phyloP scores from a whole-genome alignment of 345 rosid species.

The Syzygium aqueum region DNA sequence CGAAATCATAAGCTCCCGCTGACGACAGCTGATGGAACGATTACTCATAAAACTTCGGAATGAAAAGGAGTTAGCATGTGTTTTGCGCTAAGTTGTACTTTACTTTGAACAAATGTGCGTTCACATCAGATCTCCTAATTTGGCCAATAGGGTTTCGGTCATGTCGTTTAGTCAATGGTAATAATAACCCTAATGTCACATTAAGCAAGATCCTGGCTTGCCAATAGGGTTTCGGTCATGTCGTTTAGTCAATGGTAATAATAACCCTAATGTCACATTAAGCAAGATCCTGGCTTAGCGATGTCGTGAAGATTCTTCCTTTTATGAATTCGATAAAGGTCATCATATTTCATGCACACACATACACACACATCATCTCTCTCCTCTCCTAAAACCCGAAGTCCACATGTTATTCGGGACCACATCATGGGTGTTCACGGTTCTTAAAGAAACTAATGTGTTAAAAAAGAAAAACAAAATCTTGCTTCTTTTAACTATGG shows the following conservation, averaged over 20 bases:
- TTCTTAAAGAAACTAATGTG: neutral
- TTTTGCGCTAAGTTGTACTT: neutral
- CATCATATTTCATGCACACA: neutral
- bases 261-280: neutral
- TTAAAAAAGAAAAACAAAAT: neutral
- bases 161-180: neutral
- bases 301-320: slow-evolving; percentile 22
- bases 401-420: slow-evolving; percentile 23
- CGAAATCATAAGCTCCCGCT: neutral
- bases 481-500: neutral
- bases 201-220: slow-evolving; percentile 42
- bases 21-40: neutral
- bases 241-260: neutral
- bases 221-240: neutral
- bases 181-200: neutral
- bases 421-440: slow-evolving; percentile 19
- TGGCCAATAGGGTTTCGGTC: neutral
- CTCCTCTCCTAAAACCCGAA: neutral
- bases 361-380: neutral
- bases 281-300: slow-evolving; percentile 50
- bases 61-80: neutral
- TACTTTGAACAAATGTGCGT: neutral
- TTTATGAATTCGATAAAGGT: slow-evolving; percentile 17
- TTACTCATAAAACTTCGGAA: neutral
- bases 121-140: neutral